Conservation (phyloP, 2,329 filamentous ascomycete genomes). For the Didymella glomerata region DNA sequence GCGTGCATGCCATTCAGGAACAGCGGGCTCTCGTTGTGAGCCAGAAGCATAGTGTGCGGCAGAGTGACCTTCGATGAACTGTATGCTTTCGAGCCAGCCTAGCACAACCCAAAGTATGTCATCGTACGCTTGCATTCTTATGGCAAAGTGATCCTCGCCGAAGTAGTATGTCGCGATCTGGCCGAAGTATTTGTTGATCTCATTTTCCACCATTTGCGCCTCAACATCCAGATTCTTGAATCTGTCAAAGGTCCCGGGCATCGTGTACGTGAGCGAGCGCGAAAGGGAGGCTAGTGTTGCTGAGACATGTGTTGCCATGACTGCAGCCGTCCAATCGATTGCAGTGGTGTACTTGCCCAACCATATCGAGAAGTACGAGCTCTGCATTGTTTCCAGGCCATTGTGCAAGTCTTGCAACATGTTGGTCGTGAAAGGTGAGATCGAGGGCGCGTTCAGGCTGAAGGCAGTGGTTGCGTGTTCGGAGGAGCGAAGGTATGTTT, state of each 20-base stretch:
- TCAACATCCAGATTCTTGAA: constrained; percentile 43
- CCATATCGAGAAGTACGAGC: constrained; percentile 78
- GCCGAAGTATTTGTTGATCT: constrained; percentile 83
- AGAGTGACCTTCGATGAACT: constrained; percentile 77
- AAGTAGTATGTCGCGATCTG: constrained; percentile 83
- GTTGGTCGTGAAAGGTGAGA: constrained; percentile 21
- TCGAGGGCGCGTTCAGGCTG: background rate
- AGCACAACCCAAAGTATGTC: constrained; percentile 97
- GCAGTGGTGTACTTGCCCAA: constrained; percentile 82
- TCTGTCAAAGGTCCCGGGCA: constrained; percentile 46
- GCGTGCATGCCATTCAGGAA: constrained; percentile 73
- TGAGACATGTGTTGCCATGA: constrained; percentile 80
- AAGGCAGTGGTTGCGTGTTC: background rate
- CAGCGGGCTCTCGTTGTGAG: constrained; percentile 10
- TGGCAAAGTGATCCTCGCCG: constrained; percentile 78
- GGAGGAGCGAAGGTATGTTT: constrained; percentile 1
- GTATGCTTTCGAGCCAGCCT: constrained; percentile 84
- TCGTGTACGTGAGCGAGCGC: constrained; percentile 60
- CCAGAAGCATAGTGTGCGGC: constrained; percentile 63
- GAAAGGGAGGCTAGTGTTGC: constrained; percentile 77
- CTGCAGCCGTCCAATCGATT: constrained; percentile 94
- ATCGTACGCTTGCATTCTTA: constrained; percentile 84
- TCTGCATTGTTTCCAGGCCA: constrained; percentile 79
- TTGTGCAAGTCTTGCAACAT: constrained; percentile 51
- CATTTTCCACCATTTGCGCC: constrained; percentile 70